A percentile compares a stretch with the other conserved stretches of the same genome.
Evolutionary conservation across 75 land plant species (phyloP).

Genomic region (Cupressus sempervirens): DNA sequence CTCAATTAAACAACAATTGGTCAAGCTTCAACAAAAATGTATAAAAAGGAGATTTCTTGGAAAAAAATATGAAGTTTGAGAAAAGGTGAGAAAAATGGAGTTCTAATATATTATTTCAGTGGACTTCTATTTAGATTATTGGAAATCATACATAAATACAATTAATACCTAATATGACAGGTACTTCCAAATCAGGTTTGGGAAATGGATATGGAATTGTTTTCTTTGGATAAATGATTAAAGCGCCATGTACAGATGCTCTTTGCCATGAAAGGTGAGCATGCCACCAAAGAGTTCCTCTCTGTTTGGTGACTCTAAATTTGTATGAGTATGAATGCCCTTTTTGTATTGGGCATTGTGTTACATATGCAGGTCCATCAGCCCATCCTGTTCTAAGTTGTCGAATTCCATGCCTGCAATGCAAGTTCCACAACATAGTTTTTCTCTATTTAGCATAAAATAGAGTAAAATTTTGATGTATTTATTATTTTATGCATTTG

Average conservation of each 20-base stretch:
- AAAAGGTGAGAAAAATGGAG: too few species aligned
- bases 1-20: too few species aligned
- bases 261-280: conserved; percentile 49
- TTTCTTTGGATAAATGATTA: conserved; percentile 40
- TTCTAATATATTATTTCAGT: too few species aligned
- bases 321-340: conserved; percentile 35
- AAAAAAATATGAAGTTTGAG: too few species aligned
- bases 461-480: not conserved
- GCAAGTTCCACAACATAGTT: not conserved
- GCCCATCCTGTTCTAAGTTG: conserved; percentile 50
- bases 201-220: conserved; percentile 12
- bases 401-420: conserved; percentile 52
- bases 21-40: too few species aligned
- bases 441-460: not conserved
- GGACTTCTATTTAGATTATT: not conserved
- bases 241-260: conserved; percentile 44
- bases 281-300: conserved; percentile 56
- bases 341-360: conserved; percentile 55
- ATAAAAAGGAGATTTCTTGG: too few species aligned
- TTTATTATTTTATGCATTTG: not conserved
- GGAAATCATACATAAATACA: not conserved
- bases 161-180: conserved; percentile 18
- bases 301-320: conserved; percentile 36
- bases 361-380: conserved; percentile 59
- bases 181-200: conserved; percentile 11